Percentiles rank a stretch among this genome's conserved stretches.
phyloP scores from a whole-genome alignment of 176 grass and related monocot genomes.

The Pontederia paniculata region DNA sequence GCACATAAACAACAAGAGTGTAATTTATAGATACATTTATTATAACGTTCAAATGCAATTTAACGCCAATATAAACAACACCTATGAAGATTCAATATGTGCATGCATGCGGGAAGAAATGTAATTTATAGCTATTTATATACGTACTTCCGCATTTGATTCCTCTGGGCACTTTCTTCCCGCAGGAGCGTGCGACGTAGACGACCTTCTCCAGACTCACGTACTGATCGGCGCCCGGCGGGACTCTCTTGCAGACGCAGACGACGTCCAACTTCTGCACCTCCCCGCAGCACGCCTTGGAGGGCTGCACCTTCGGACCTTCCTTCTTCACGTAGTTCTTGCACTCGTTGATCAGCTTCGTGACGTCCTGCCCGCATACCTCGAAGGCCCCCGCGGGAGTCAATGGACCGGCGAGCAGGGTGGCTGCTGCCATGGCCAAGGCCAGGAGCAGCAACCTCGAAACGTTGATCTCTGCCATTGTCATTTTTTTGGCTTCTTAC shows the following conservation, averaged over 20 bases:
- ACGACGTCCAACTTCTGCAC: not conserved
- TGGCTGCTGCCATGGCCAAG: not conserved
- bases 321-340: not conserved
- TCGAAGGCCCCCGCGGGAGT: not conserved
- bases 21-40: too few relatives aligned
- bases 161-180: not conserved
- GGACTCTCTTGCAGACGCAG: not conserved
- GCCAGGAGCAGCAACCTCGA: not conserved
- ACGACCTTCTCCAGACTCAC: constrained; percentile 1
- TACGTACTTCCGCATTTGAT: constrained; percentile 1
- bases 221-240: not conserved
- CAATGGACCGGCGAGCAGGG: not conserved
- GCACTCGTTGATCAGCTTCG: not conserved
- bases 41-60: too few relatives aligned
- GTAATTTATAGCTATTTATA: too few relatives aligned
- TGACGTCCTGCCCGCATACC: not conserved
- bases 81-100: too few relatives aligned
- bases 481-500: too few relatives aligned
- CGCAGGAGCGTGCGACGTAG: not conserved
- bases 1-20: too few relatives aligned
- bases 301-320: not conserved
- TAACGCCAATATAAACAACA: too few relatives aligned
- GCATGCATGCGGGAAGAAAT: too few relatives aligned
- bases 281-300: not conserved
- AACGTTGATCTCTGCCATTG: too few relatives aligned